Evolutionary conservation across 208 protist genomes (phyloP).

Genomic region (Phytomonas sp.): DNA sequence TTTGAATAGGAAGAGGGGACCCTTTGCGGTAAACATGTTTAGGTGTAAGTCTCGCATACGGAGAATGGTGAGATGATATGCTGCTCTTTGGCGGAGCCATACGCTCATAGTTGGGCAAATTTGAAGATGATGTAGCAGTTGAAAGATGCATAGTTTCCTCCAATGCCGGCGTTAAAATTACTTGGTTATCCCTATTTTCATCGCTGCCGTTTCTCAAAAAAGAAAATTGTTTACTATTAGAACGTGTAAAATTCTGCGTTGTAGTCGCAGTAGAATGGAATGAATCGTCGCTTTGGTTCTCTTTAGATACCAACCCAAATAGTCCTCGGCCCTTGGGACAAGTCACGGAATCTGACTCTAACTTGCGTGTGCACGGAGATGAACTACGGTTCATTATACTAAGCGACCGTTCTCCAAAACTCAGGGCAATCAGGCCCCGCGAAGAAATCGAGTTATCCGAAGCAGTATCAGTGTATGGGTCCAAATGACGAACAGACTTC

Average conservation of each 20-base stretch:
- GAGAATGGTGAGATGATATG: constrained; percentile 22
- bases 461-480: constrained; percentile 14
- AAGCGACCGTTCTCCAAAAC: constrained; percentile 28
- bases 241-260: neutral
- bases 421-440: constrained; percentile 40
- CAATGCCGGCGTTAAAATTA: neutral
- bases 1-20: constrained; percentile 56
- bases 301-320: constrained; percentile 14
- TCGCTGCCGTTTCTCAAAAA: neutral
- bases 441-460: constrained; percentile 31
- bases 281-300: neutral
- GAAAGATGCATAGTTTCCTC: neutral
- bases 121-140: neutral
- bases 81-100: constrained; percentile 21
- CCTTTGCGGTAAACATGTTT: constrained; percentile 77
- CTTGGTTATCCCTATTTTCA: neutral
- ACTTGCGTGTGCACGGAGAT: constrained; percentile 38
- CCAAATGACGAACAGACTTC: constrained; percentile 26
- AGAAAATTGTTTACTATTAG: neutral
- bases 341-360: constrained; percentile 52
- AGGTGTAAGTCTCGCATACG: constrained; percentile 58
- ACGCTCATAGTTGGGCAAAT: constrained; percentile 27
- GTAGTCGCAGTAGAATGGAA: neutral
- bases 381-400: constrained; percentile 72
- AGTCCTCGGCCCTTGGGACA: constrained; percentile 55